Evolutionary conservation across 139 green algal genomes (phyloP).

Genomic region (Haematococcus lacustris): DNA sequence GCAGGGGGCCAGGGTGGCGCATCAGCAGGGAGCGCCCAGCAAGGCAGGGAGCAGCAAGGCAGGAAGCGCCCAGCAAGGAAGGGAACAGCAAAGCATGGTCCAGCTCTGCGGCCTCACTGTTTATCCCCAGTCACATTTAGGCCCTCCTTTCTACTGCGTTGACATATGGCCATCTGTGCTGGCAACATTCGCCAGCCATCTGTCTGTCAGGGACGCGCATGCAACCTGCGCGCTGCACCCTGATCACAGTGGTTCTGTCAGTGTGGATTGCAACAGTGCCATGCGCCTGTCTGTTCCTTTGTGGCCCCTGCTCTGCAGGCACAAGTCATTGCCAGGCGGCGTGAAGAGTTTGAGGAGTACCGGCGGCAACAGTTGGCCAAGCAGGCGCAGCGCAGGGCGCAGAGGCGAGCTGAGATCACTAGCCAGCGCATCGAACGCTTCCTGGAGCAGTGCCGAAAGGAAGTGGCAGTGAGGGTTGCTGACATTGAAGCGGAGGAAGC

Average conservation of each 20-base stretch:
- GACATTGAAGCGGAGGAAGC: slow-evolving; percentile 50
- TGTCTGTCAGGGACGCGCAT: neutral
- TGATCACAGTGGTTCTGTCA: slow-evolving; percentile 7
- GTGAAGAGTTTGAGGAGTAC: slow-evolving; percentile 79
- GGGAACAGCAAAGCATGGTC: neutral
- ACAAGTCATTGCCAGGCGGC: slow-evolving; percentile 66
- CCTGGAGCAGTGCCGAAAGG: slow-evolving; percentile 54
- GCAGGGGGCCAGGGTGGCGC: neutral
- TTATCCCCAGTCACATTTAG: neutral
- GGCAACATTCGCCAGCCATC: neutral
- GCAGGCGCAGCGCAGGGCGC: slow-evolving; percentile 41
- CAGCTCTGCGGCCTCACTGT: neutral
- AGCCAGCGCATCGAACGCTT: slow-evolving; percentile 67
- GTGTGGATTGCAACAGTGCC: neutral
- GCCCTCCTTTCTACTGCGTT: neutral
- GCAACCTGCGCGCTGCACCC: neutral
- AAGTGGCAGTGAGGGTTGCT: slow-evolving; percentile 44
- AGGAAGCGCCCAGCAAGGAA: neutral
- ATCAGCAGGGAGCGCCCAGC: neutral
- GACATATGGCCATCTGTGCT: neutral
- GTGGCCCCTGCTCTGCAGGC: slow-evolving; percentile 26
- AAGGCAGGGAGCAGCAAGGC: neutral
- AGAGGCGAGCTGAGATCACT: slow-evolving; percentile 55
- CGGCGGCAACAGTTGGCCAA: slow-evolving; percentile 38
- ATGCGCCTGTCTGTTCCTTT: neutral